Conservation (phyloP, 441 rosid genomes). For the Kokia cookei region DNA sequence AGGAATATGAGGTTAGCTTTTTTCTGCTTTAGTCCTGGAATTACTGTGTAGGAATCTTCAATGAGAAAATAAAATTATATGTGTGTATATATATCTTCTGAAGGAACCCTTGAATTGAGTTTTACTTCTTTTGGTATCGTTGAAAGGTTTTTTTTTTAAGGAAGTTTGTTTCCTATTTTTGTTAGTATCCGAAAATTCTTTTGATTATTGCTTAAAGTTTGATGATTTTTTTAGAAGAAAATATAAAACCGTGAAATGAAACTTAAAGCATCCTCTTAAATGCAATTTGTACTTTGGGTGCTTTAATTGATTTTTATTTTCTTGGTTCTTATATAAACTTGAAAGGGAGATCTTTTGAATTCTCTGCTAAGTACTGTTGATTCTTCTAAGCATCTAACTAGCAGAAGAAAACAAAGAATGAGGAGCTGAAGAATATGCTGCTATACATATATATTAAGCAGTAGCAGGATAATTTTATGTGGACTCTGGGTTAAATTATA, state of each 20-base stretch:
- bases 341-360: background rate
- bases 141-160: background rate
- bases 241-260: background rate
- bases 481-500: constrained; percentile 52
- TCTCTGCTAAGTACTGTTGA: constrained; percentile 3
- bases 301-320: background rate
- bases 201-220: background rate
- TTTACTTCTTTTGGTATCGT: background rate
- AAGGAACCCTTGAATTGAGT: constrained; percentile 7
- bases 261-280: background rate
- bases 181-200: constrained; percentile 2
- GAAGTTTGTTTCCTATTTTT: constrained; percentile 3
- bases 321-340: background rate
- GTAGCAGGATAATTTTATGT: constrained; percentile 23
- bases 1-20: constrained; percentile 5
- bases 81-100: background rate
- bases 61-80: background rate
- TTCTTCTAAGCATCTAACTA: constrained; percentile 15
- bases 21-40: background rate
- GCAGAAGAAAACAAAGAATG: constrained; percentile 21
- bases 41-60: background rate
- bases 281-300: background rate
- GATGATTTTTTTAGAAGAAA: background rate
- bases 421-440: constrained; percentile 16
- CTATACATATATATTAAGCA: constrained; percentile 9